These are phyloP conservation scores for Fabrea salina DNA, from an alignment of 169 alveolate genomes.

Conservation along the genomic window DNA sequence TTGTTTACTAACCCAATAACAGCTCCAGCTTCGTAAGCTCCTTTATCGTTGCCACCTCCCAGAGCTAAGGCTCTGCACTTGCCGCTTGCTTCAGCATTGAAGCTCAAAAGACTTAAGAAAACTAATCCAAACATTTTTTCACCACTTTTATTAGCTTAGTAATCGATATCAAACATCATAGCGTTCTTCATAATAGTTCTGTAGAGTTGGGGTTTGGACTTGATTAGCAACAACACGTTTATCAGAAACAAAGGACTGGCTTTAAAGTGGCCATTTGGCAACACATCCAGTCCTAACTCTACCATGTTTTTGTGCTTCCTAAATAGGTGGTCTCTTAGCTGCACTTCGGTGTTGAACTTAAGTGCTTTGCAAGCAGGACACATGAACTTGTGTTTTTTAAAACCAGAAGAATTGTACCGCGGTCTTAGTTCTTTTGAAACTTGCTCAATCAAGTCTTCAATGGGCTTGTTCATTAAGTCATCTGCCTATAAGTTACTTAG, in stretches of 20 bases:
- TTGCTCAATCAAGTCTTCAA: slow-evolving; percentile 10
- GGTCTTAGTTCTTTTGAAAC: slow-evolving; percentile 11
- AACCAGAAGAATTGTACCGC: background rate
- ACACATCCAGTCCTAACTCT: slow-evolving; percentile 16
- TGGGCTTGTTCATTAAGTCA: slow-evolving; percentile 12
- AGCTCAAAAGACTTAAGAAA: too few species aligned
- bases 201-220: slow-evolving; percentile 5
- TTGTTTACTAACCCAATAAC: slow-evolving; percentile 13
- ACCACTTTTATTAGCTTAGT: too few species aligned
- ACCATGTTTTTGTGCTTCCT: slow-evolving; percentile 18
- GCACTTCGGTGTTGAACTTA: background rate
- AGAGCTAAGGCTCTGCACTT: slow-evolving; percentile 46
- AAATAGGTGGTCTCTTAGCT: background rate
- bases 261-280: slow-evolving; percentile 4
- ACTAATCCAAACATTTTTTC: too few species aligned
- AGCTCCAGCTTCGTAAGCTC: slow-evolving; percentile 47
- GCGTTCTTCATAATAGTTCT: slow-evolving; percentile 15
- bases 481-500: background rate
- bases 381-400: background rate
- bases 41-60: slow-evolving; percentile 46
- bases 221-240: background rate
- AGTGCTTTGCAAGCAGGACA: slow-evolving; percentile 16
- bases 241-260: slow-evolving; percentile 11
- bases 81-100: too few species aligned
- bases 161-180: background rate